These are phyloP conservation scores for Pseudohyphozyma bogoriensis DNA, from an alignment of 768 basidiomycete genomes.

Conservation along the genomic window DNA sequence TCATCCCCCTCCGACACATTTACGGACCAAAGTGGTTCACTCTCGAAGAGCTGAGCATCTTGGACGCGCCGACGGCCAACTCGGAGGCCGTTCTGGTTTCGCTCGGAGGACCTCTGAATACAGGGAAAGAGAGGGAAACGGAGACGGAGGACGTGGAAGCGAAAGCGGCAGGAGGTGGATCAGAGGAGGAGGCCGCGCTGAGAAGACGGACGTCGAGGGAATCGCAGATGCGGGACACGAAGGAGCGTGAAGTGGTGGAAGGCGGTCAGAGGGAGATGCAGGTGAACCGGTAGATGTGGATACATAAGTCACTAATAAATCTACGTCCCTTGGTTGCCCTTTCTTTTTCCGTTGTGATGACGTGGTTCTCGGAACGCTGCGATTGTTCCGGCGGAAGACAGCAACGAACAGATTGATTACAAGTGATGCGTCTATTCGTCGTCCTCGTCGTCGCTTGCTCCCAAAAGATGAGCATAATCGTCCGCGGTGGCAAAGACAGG, in stretches of 20 bases:
- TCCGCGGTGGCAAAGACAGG: constrained; percentile 33
- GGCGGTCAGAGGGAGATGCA: not conserved
- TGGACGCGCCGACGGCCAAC: constrained; percentile 77
- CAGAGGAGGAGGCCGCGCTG: not conserved
- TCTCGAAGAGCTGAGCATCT: constrained; percentile 60
- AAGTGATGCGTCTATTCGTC: not conserved
- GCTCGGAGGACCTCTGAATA: constrained; percentile 29
- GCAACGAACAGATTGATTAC: not conserved
- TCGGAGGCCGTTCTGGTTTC: constrained; percentile 31
- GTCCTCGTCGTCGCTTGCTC: constrained; percentile 26
- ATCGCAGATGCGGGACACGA: not conserved
- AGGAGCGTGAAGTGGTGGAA: not conserved
- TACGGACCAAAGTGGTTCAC: constrained; percentile 66
- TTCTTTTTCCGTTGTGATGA: too few relatives aligned
- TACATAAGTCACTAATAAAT: too few relatives aligned
- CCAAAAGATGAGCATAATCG: constrained; percentile 30
- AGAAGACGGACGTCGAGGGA: not conserved
- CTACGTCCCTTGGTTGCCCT: too few relatives aligned
- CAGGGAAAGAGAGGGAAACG: not conserved
- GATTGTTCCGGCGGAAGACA: too few relatives aligned
- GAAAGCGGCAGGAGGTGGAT: not conserved
- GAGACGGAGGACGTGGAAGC: not conserved
- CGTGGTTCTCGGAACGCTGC: too few relatives aligned
- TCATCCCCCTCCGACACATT: constrained; percentile 63
- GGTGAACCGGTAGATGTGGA: not conserved